Percentiles rank a stretch among this genome's conserved stretches.
Conservation (phyloP, 2,329 filamentous ascomycete species). For the Chaetomiaceae sp. region DNA sequence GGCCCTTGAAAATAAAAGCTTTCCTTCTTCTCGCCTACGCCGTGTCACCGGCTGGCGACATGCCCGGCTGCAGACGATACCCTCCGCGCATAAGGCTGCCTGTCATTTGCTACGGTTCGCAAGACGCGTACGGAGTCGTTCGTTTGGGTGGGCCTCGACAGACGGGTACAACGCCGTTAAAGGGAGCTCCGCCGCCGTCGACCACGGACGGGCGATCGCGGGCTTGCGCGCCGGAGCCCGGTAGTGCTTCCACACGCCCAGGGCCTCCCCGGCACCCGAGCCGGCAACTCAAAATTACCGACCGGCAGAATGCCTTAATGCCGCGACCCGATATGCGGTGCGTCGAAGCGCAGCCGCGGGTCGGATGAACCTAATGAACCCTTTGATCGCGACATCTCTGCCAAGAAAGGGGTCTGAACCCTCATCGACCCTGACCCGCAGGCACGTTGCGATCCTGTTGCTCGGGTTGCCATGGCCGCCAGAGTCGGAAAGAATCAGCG, state of each 20-base stretch:
- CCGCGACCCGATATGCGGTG: no score
- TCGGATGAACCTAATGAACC: background rate
- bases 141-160: no score
- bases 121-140: no score
- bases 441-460: background rate
- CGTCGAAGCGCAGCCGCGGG: background rate
- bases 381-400: background rate
- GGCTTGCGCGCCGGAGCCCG: background rate
- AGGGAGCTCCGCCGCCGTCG: no score
- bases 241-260: background rate
- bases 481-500: background rate
- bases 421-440: background rate
- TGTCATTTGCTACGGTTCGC: no score
- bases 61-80: background rate
- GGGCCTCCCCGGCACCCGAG: background rate
- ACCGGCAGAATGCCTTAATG: background rate
- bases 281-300: background rate
- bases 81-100: background rate
- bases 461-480: background rate
- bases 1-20: no score
- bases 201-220: background rate
- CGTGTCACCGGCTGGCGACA: background rate
- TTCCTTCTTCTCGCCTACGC: background rate
- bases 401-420: conserved; percentile 1
- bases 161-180: no score